These are phyloP conservation scores for Sporothrix dimorphospora DNA, from an alignment of 2,329 filamentous ascomycete genomes.

Conservation along the genomic window DNA sequence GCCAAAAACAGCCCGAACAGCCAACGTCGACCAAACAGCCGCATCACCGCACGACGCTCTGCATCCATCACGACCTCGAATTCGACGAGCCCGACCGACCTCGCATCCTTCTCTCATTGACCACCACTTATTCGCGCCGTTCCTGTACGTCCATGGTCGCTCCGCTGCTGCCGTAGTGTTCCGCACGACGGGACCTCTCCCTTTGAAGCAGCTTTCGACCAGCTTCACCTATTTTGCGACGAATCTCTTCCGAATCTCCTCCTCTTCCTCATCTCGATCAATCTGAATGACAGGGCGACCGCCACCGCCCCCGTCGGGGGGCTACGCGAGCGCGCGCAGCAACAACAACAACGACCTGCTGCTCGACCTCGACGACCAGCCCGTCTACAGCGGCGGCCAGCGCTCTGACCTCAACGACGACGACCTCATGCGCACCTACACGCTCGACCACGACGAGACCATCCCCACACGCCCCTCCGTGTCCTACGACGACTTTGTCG, in stretches of 20 bases:
- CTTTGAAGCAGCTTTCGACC: constrained; percentile 33
- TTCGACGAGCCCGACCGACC: neutral
- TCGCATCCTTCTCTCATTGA: neutral
- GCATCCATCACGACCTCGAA: constrained; percentile 16
- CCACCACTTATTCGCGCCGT: neutral
- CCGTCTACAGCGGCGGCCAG: constrained; percentile 74
- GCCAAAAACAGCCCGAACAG: constrained; percentile 16
- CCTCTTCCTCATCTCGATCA: neutral
- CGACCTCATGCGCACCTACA: constrained; percentile 74
- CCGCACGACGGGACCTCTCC: constrained; percentile 42
- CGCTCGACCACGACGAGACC: constrained; percentile 63
- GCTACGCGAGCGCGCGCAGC: constrained; percentile 52
- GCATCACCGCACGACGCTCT: constrained; percentile 19
- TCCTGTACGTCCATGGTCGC: constrained; percentile 29
- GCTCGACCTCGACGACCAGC: constrained; percentile 73
- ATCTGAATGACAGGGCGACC: constrained; percentile 65
- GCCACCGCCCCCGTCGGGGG: constrained; percentile 51
- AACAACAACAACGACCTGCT: constrained; percentile 67
- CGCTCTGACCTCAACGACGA: constrained; percentile 72
- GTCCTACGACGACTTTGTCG: constrained; percentile 94
- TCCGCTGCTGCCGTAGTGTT: constrained; percentile 31
- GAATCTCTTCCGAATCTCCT: constrained; percentile 35
- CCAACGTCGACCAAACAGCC: constrained; percentile 18
- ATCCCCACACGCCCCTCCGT: constrained; percentile 76
- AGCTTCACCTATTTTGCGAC: constrained; percentile 29